Evolutionary conservation across 78 protist genomes (phyloP).

Genomic region (Thecamonas trahens): DNA sequence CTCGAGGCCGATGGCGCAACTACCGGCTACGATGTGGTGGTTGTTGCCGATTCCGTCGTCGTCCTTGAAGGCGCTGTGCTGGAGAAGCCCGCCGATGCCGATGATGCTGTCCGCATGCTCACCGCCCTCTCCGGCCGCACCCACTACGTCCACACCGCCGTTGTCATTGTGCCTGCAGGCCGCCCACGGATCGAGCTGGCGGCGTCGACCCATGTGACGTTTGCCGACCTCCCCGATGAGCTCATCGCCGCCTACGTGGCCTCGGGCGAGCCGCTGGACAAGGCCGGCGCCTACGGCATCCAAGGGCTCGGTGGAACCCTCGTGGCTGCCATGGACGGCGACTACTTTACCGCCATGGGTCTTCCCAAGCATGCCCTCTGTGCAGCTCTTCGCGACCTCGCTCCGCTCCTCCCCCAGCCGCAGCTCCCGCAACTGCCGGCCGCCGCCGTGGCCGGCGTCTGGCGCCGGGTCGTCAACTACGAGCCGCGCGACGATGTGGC

Average conservation of each 20-base stretch:
- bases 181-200: not conserved
- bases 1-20: not conserved
- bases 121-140: not conserved
- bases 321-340: conserved; percentile 12
- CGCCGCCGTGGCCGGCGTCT: no score
- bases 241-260: conserved; percentile 1
- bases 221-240: conserved; percentile 9
- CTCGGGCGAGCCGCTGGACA: conserved; percentile 19
- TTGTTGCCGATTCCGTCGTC: not conserved
- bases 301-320: conserved; percentile 21
- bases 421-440: no score
- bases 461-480: no score
- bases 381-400: no score
- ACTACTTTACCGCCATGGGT: not conserved
- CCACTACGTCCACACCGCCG: not conserved
- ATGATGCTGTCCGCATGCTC: not conserved
- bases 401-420: no score
- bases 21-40: not conserved
- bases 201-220: not conserved
- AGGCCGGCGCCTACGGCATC: conserved; percentile 25
- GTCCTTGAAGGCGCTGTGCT: not conserved
- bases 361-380: not conserved
- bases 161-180: not conserved
- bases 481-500: no score
- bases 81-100: not conserved